A percentile compares a stretch with the other conserved stretches of the same genome.
Conservation (phyloP, 2,329 filamentous ascomycete genomes). For the Ceratocystis alfenasii region DNA sequence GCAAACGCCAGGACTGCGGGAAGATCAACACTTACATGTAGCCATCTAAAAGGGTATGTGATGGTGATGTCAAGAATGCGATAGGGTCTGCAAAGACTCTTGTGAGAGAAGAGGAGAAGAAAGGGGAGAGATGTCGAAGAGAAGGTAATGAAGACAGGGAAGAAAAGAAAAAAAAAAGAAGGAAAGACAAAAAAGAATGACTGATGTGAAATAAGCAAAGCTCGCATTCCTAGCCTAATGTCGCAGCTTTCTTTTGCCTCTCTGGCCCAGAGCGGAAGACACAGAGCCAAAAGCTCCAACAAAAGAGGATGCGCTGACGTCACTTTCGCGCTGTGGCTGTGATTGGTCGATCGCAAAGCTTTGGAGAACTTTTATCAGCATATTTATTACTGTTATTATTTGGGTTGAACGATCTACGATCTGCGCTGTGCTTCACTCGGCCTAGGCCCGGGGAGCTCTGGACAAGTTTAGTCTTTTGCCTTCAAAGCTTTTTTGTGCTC, state of each 20-base stretch:
- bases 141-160: background rate
- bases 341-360: slow-evolving; percentile 19
- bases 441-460: background rate
- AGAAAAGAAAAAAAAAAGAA: background rate
- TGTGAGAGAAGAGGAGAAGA: background rate
- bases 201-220: slow-evolving; percentile 4
- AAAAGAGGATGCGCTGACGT: background rate
- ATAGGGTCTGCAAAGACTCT: background rate
- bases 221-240: background rate
- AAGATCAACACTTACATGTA: slow-evolving; percentile 2
- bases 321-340: background rate
- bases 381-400: background rate
- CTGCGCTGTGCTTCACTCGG: background rate
- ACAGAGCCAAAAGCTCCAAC: slow-evolving; percentile 6
- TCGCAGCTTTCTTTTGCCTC: slow-evolving; percentile 5
- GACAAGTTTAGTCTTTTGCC: background rate
- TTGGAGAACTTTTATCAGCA: background rate
- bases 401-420: background rate
- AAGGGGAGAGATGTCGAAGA: background rate
- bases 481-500: background rate
- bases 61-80: background rate
- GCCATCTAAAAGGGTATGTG: background rate
- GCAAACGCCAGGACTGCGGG: background rate
- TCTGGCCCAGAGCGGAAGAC: slow-evolving; percentile 9
- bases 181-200: background rate